These are phyloP conservation scores for Diacronema lutheri DNA, from an alignment of 78 protist genomes.

Conservation along the genomic window DNA sequence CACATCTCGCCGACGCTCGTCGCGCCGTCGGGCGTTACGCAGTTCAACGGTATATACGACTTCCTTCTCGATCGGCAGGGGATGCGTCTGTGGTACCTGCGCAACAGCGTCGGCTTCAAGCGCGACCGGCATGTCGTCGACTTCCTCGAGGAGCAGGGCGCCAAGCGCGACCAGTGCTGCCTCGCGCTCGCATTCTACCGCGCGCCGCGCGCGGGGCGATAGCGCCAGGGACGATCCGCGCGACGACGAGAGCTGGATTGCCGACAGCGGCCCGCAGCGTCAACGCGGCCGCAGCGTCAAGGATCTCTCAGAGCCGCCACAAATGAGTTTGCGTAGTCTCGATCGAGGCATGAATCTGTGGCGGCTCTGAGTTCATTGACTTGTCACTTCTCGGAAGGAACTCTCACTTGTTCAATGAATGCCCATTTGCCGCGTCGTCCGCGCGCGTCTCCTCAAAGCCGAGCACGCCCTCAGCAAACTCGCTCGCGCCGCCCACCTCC, in stretches of 20 bases:
- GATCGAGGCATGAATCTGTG: too few species aligned
- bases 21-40: background rate
- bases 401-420: too few species aligned
- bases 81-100: background rate
- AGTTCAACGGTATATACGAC: background rate
- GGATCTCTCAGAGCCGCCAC: too few species aligned
- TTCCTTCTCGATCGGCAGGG: background rate
- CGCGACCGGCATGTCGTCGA: background rate
- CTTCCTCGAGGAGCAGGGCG: background rate
- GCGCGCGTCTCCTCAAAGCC: background rate
- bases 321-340: too few species aligned
- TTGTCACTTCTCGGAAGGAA: too few species aligned
- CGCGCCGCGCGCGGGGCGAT: too few species aligned
- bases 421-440: too few species aligned
- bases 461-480: background rate
- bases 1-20: background rate
- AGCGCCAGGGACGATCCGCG: too few species aligned
- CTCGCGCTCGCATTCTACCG: background rate
- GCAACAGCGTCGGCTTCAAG: background rate
- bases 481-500: background rate
- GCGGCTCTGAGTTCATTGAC: too few species aligned
- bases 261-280: too few species aligned
- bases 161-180: background rate
- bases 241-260: too few species aligned
- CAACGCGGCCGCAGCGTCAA: too few species aligned